Conservation (phyloP, 192 early-diverging fungal species). For the Coemansia sp. region DNA sequence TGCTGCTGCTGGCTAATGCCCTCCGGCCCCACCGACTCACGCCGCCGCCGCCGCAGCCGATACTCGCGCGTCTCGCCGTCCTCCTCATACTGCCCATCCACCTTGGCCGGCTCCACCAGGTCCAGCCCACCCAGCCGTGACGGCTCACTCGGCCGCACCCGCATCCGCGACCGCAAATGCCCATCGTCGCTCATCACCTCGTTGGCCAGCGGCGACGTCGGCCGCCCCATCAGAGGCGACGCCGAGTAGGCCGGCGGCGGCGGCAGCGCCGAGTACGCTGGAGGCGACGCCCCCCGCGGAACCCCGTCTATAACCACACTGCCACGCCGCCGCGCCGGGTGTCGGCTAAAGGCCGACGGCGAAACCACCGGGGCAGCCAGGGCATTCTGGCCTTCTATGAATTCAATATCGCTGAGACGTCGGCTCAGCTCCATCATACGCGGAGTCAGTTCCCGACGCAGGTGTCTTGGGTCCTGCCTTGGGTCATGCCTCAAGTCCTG, state of each 20-base stretch:
- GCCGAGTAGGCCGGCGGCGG: background rate
- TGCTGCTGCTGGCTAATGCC: conserved; percentile 1
- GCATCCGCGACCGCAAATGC: conserved; percentile 25
- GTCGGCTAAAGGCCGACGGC: conserved; percentile 1
- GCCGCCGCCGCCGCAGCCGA: conserved; percentile 20
- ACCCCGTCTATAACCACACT: conserved; percentile 1
- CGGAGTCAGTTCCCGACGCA: conserved; percentile 27
- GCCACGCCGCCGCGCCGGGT: background rate
- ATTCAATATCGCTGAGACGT: conserved; percentile 31
- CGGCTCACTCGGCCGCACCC: conserved; percentile 29
- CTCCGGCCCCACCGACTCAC: conserved; percentile 15
- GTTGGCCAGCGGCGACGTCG: background rate
- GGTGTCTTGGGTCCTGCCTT: background rate
- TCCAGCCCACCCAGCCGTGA: conserved; percentile 35
- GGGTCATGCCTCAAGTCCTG: background rate
- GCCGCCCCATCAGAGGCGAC: background rate
- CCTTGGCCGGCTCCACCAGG: conserved; percentile 44
- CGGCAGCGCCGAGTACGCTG: background rate
- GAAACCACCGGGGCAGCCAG: background rate
- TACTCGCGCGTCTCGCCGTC: conserved; percentile 35
- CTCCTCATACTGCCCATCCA: conserved; percentile 28
- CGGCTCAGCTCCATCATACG: conserved; percentile 42
- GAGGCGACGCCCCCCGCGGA: background rate
- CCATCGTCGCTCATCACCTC: background rate
- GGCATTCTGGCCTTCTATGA: conserved; percentile 27